Conservation (phyloP, 768 basidiomycete species). For the Amanita molliuscula region DNA sequence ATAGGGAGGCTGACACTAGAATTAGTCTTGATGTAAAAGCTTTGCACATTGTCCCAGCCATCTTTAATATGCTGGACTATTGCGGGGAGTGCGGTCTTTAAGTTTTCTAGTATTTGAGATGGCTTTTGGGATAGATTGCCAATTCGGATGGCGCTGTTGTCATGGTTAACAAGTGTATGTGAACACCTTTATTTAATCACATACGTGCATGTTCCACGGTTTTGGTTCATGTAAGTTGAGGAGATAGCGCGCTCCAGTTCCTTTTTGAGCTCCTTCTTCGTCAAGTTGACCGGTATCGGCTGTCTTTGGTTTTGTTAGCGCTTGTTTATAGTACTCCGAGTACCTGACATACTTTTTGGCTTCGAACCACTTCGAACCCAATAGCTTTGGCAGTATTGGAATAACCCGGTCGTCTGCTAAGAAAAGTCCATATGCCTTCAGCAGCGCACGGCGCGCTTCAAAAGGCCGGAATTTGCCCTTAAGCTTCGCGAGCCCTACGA, state of each 20-base stretch:
- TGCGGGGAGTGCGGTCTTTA: constrained; percentile 67
- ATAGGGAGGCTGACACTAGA: constrained; percentile 80
- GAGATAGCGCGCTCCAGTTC: constrained; percentile 90
- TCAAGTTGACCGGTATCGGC: constrained; percentile 89
- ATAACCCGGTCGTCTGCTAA: constrained; percentile 88
- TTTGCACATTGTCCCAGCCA: constrained; percentile 88
- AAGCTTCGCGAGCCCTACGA: constrained; percentile 85
- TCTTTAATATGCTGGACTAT: constrained; percentile 62
- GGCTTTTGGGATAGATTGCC: constrained; percentile 64
- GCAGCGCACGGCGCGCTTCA: constrained; percentile 71
- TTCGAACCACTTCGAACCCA: constrained; percentile 87
- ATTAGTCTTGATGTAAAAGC: constrained; percentile 83
- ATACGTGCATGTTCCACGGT: constrained; percentile 86
- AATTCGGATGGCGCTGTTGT: constrained; percentile 71
- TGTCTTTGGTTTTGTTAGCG: constrained; percentile 28
- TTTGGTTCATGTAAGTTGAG: constrained; percentile 94
- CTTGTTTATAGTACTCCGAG: background rate
- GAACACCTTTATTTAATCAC: constrained; percentile 20
- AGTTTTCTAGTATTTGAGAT: constrained; percentile 68
- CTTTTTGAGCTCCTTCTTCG: constrained; percentile 80
- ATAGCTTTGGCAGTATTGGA: constrained; percentile 74
- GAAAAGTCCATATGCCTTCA: constrained; percentile 88
- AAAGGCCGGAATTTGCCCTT: constrained; percentile 88
- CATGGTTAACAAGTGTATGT: background rate
- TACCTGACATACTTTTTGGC: constrained; percentile 76